phyloP scores from a whole-genome alignment of 768 basidiomycete genomes.

The Zangia roseola region DNA sequence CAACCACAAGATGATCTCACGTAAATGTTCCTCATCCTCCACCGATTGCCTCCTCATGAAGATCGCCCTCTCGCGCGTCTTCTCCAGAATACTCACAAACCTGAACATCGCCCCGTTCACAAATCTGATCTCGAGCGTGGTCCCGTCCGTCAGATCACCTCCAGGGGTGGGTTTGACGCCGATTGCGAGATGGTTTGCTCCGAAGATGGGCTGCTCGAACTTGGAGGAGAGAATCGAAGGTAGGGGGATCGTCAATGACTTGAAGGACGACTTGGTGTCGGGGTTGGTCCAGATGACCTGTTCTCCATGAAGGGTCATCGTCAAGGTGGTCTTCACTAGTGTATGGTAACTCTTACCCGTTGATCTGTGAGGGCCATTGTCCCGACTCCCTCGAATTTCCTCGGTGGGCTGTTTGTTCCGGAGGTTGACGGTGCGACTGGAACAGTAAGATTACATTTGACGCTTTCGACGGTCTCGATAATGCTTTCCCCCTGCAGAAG shows the following conservation, averaged over 20 bases:
- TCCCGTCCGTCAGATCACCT: slow-evolving; percentile 66
- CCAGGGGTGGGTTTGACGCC: slow-evolving; percentile 64
- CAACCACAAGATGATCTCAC: slow-evolving; percentile 20
- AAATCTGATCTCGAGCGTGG: slow-evolving; percentile 65
- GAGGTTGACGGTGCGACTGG: slow-evolving; percentile 51
- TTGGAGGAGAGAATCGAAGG: slow-evolving; percentile 62
- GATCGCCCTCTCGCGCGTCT: slow-evolving; percentile 71
- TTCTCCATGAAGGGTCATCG: slow-evolving; percentile 4
- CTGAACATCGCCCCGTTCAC: slow-evolving; percentile 68
- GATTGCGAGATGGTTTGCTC: slow-evolving; percentile 63
- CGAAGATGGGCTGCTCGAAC: slow-evolving; percentile 76
- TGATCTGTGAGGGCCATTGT: slow-evolving; percentile 67
- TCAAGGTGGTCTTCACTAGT: background rate
- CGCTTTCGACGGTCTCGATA: slow-evolving; percentile 57
- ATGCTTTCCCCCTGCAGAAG: slow-evolving; percentile 63
- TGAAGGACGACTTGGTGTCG: slow-evolving; percentile 33
- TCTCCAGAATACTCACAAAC: slow-evolving; percentile 71
- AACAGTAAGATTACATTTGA: slow-evolving; percentile 55
- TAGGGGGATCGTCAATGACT: slow-evolving; percentile 55
- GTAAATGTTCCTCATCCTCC: slow-evolving; percentile 33
- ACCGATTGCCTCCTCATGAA: slow-evolving; percentile 65
- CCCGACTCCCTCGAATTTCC: slow-evolving; percentile 59
- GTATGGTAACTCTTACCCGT: slow-evolving; percentile 47
- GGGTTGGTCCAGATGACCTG: slow-evolving; percentile 65
- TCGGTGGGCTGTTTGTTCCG: slow-evolving; percentile 53